Base-by-base conservation (phyloP, 2,329 filamentous ascomycete species). In the Pleurostoma richardsiae region DNA sequence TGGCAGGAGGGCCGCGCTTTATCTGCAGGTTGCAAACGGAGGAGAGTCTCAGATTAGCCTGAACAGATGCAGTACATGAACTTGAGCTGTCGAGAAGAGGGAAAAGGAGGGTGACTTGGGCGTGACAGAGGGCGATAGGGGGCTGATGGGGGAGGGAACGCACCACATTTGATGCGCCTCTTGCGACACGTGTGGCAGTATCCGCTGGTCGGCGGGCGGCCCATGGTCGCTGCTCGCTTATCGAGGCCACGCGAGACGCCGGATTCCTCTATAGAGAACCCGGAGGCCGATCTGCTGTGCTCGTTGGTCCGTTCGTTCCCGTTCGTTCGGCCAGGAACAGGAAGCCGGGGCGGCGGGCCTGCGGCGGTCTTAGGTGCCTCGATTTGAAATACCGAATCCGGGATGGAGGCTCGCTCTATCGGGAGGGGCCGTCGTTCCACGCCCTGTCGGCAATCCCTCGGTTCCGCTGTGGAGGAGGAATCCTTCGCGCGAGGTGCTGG, bases 151-250 rank as follows among this genome's bases (percentile, higher is more conserved):
- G 29, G 27, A 42, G 11, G 19, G 7, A 30, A 50, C 48, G 31
- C 40, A 51, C 49, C 58, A 42, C 57, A 60, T 44, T 59, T 60
- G 43, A 59, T 54, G 29, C 58, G 57, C 29, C 58, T 42, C 49
- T 54, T 52, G 39, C 58, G 52, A 47, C 57, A 59, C 5, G 56
- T 59, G 49, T 58, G 56, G 51, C 56, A 60, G 49, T 57, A 58
- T 31, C 56, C 56, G 45, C 58, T 60, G 7, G 54, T 59, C 33
- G 56, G 58, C 8, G 53, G 53, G 11, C 56, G 52, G 29, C 56
- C 56, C 56, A 60, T 61, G 31, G 42, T 39, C 19, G 2, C 19
- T 19, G 19, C 19, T 19, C 19, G 19, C 19, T 19, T 19, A 19
- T 19, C 19, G 19, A 19, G 19, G 19, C 19, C 19, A 19, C 19